phyloP scores from a whole-genome alignment of 164 flowering plant genomes.

The Vitis amurensis region DNA sequence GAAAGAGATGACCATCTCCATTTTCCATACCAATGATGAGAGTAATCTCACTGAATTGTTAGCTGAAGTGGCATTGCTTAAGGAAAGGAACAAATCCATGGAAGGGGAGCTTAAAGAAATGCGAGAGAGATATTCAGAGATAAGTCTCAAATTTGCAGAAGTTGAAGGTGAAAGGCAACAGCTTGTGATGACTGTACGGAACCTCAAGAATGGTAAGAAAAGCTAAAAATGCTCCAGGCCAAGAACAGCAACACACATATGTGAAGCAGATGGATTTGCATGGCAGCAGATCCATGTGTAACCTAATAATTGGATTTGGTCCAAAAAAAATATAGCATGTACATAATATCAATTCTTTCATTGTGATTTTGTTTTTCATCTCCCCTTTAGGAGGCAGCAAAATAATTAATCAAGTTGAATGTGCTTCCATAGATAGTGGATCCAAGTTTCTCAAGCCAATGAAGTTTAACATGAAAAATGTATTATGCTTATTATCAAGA shows the following conservation, averaged over 20 bases:
- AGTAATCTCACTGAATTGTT: conserved; percentile 26
- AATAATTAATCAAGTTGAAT: background rate
- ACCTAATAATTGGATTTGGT: background rate
- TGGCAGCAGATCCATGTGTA: conserved; percentile 10
- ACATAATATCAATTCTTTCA: background rate
- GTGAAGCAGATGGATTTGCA: conserved; percentile 13
- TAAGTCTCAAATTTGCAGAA: conserved; percentile 92
- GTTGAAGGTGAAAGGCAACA: conserved; percentile 94
- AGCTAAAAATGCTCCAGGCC: conserved; percentile 21
- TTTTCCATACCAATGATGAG: conserved; percentile 16
- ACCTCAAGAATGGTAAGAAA: conserved; percentile 69
- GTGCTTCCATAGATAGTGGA: background rate
- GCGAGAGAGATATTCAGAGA: conserved; percentile 89
- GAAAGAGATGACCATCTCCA: conserved; percentile 17
- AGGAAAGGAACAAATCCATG: conserved; percentile 65
- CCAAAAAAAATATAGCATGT: background rate
- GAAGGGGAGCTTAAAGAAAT: conserved; percentile 89
- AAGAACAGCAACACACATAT: conserved; percentile 12
- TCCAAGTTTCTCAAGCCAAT: background rate
- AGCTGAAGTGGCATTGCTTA: conserved; percentile 46
- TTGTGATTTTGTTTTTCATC: background rate
- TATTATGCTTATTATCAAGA: conserved; percentile 4
- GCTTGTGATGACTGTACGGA: conserved; percentile 84
- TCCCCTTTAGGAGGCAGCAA: background rate
- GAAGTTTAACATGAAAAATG: background rate